These are phyloP conservation scores for Calocera viscosa DNA, from an alignment of 768 basidiomycete species.

Conservation along the genomic window DNA sequence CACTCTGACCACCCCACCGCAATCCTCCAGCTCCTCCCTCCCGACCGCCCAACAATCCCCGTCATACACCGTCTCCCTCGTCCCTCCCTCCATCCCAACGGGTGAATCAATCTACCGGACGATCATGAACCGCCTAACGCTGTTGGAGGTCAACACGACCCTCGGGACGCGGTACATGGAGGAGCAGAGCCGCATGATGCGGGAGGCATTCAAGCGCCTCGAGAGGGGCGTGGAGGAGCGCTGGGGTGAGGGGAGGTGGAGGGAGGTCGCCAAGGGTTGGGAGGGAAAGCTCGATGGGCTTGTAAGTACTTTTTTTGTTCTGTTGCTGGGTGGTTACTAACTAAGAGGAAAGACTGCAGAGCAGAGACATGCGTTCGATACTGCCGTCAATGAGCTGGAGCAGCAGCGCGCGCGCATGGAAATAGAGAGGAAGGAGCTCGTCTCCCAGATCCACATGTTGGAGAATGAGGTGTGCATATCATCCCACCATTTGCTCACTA, in stretches of 20 bases:
- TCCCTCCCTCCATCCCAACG: constrained; percentile 22
- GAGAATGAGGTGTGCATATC: constrained; percentile 55
- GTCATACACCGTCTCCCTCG: constrained; percentile 9
- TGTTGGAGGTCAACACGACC: constrained; percentile 77
- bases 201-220: constrained; percentile 60
- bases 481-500: not conserved
- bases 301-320: constrained; percentile 34
- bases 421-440: constrained; percentile 53
- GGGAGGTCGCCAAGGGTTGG: not conserved
- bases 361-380: constrained; percentile 54
- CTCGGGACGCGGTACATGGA: constrained; percentile 77
- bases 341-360: constrained; percentile 43
- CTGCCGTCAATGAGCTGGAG: constrained; percentile 55
- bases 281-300: constrained; percentile 49
- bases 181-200: constrained; percentile 66
- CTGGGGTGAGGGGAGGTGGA: constrained; percentile 15
- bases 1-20: constrained; percentile 18
- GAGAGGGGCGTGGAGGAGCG: constrained; percentile 57
- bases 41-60: constrained; percentile 4
- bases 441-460: constrained; percentile 59
- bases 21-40: constrained; percentile 18
- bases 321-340: not conserved
- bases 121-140: constrained; percentile 84
- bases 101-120: constrained; percentile 93
- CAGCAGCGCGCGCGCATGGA: constrained; percentile 53